Evolutionary conservation across 495 filamentous ascomycete genomes (phyloP).

Genomic region (Parathielavia hyrcaniae): DNA sequence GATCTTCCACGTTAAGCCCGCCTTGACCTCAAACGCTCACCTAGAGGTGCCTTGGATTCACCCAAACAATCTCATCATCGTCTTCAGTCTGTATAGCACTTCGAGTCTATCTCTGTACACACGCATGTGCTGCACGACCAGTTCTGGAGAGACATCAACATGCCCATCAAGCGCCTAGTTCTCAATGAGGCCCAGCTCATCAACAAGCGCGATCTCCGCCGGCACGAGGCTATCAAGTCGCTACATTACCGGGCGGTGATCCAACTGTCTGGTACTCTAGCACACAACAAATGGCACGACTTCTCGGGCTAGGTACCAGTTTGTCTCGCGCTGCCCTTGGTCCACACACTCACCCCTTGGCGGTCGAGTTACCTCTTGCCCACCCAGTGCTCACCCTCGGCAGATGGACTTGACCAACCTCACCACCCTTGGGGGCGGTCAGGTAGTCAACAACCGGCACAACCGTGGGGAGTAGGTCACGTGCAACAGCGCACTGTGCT

Average conservation of each 20-base stretch:
- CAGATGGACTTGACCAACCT: too few species aligned
- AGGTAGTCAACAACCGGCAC: not conserved
- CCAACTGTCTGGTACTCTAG: not conserved
- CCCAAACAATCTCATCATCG: too few species aligned
- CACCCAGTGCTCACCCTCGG: too few species aligned
- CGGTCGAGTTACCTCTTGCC: too few species aligned
- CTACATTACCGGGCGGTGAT: not conserved
- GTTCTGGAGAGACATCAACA: not conserved
- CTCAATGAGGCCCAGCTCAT: not conserved
- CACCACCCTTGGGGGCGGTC: not conserved
- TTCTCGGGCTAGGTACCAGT: not conserved
- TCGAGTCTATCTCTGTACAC: too few species aligned
- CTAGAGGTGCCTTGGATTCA: too few species aligned
- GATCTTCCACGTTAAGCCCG: too few species aligned
- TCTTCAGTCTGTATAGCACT: too few species aligned
- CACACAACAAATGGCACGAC: slow-evolving; percentile 1
- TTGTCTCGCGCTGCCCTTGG: too few species aligned
- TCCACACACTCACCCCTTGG: too few species aligned
- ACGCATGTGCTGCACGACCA: too few species aligned
- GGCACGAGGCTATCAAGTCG: not conserved
- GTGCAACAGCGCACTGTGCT: not conserved
- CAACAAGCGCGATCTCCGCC: not conserved
- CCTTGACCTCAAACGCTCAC: too few species aligned
- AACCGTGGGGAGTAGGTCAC: not conserved
- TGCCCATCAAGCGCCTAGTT: not conserved